A percentile compares a stretch with the other conserved stretches of the same genome.
phyloP scores from a whole-genome alignment of 176 grass and related monocot genomes.

The Puya raimondii region DNA sequence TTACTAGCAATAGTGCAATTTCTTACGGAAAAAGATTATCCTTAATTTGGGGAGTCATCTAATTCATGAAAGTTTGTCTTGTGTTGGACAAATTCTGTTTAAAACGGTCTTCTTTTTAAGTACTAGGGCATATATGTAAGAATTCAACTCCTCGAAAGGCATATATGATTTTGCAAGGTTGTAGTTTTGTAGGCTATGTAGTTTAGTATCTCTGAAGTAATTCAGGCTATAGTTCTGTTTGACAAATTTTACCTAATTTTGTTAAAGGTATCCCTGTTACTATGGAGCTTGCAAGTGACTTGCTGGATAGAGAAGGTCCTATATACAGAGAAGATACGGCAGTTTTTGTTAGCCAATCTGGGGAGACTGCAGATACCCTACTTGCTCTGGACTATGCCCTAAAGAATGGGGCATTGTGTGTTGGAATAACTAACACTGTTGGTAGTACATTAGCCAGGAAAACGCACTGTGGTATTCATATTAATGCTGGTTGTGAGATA shows the following conservation, averaged over 20 bases:
- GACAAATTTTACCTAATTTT: background rate
- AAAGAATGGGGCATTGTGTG: slow-evolving; percentile 72
- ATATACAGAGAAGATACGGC: slow-evolving; percentile 81
- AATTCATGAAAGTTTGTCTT: no score
- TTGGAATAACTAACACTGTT: slow-evolving; percentile 88
- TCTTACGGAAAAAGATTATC: no score
- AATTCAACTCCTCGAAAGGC: no score
- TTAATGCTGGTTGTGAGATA: slow-evolving; percentile 95
- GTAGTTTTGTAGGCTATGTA: no score
- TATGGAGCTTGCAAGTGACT: slow-evolving; percentile 82
- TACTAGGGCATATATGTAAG: no score
- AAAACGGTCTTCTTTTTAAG: no score
- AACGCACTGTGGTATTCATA: slow-evolving; percentile 91
- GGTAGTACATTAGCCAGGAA: slow-evolving; percentile 76
- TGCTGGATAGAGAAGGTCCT: slow-evolving; percentile 77
- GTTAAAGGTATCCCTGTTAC: slow-evolving; percentile 69
- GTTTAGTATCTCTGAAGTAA: background rate
- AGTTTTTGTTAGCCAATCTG: slow-evolving; percentile 95
- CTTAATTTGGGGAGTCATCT: no score
- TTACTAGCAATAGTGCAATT: no score
- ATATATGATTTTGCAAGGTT: no score
- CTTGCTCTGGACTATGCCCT: slow-evolving; percentile 84
- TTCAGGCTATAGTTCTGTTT: background rate
- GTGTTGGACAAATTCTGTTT: no score
- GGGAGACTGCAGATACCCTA: slow-evolving; percentile 94